Percentiles rank a stretch among this genome's conserved stretches.
phyloP scores from a whole-genome alignment of 2,329 filamentous ascomycete species.

The Phaeoacremonium minimum region DNA sequence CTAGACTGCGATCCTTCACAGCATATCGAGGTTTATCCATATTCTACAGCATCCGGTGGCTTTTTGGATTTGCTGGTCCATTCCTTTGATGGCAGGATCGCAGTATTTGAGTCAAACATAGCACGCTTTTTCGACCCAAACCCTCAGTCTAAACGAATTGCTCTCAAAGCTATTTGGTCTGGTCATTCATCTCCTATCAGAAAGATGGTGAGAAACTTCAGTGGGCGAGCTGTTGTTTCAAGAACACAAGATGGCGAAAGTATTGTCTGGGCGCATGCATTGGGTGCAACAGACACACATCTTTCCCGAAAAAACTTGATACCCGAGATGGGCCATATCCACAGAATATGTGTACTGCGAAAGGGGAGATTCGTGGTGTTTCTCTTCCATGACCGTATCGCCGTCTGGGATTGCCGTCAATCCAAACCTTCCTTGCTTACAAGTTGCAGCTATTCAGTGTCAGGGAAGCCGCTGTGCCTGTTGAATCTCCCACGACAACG shows the following conservation, averaged over 20 bases:
- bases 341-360: conserved; percentile 73
- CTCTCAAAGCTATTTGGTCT: conserved; percentile 67
- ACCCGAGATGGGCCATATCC: conserved; percentile 65
- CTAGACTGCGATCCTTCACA: conserved; percentile 14
- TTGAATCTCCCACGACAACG: conserved; percentile 66
- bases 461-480: conserved; percentile 74
- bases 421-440: conserved; percentile 55
- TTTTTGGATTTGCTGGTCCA: conserved; percentile 73
- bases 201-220: conserved; percentile 83
- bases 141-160: conserved; percentile 55
- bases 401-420: conserved; percentile 74
- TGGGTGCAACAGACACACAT: conserved; percentile 42
- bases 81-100: conserved; percentile 79
- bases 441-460: conserved; percentile 51
- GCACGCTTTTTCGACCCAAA: conserved; percentile 76
- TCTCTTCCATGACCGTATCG: conserved; percentile 65
- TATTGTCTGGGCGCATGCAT: conserved; percentile 74
- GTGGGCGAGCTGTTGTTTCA: conserved; percentile 75
- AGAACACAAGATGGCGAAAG: conserved; percentile 74
- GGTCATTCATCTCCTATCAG: conserved; percentile 78
- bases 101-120: conserved; percentile 74
- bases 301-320: conserved; percentile 67
- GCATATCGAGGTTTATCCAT: conserved; percentile 68
- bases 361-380: conserved; percentile 80
- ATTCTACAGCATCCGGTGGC: conserved; percentile 62